These are phyloP conservation scores for Porcisia deanei DNA, from an alignment of 208 protist genomes.

Conservation along the genomic window DNA sequence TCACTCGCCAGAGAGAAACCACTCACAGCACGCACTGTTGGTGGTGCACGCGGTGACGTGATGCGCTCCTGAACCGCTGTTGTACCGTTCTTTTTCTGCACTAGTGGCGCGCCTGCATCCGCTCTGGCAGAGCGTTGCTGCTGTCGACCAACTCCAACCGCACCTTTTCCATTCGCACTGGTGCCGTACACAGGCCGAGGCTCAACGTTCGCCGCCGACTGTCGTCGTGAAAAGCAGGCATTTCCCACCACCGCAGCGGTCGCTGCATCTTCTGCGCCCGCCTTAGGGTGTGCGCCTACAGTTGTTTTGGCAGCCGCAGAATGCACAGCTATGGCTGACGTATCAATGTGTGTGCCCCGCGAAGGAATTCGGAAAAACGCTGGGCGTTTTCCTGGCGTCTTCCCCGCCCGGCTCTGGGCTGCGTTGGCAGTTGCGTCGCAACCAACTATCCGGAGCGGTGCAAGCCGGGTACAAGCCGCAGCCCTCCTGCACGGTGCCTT, in stretches of 20 bases:
- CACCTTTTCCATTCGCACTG: neutral
- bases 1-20: neutral
- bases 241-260: neutral
- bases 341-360: neutral
- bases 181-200: neutral
- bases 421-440: neutral
- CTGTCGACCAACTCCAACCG: neutral
- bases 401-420: neutral
- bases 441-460: neutral
- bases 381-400: neutral
- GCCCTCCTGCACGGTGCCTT: neutral
- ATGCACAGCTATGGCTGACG: neutral
- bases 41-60: neutral
- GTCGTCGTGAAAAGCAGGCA: neutral
- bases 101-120: no score
- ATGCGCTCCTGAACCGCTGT: neutral
- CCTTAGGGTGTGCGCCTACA: neutral
- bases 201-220: neutral
- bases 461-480: no score
- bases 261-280: neutral
- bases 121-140: neutral
- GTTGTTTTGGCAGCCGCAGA: neutral
- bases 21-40: neutral
- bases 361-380: neutral
- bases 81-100: no score